These are phyloP conservation scores for Gossypium schwendimanii DNA, from an alignment of 441 rosid genomes.

Conservation along the genomic window DNA sequence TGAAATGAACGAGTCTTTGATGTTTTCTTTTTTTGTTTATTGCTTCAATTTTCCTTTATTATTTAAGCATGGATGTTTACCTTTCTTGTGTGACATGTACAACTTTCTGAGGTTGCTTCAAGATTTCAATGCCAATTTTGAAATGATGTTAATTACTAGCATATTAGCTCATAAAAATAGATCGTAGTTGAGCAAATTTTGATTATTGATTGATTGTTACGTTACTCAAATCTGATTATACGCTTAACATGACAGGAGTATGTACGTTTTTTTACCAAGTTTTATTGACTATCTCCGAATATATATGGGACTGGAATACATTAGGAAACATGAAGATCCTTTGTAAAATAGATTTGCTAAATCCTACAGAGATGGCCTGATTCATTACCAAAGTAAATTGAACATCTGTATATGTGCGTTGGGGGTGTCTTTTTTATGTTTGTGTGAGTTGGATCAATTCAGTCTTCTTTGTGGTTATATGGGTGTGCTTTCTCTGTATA, in stretches of 20 bases:
- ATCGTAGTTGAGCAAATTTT: neutral
- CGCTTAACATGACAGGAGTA: too few relatives aligned
- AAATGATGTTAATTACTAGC: neutral
- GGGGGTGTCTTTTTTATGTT: neutral
- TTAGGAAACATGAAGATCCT: neutral
- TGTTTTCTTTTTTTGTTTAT: neutral
- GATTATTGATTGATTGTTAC: neutral
- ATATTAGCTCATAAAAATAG: neutral
- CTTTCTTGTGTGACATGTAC: neutral
- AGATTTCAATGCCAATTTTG: neutral
- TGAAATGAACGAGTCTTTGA: neutral
- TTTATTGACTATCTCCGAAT: neutral
- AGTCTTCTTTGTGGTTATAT: neutral
- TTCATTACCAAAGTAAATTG: neutral
- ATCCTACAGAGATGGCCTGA: neutral
- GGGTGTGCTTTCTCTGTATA: neutral
- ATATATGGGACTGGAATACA: neutral
- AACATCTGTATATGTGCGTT: neutral
- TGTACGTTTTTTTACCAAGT: neutral
- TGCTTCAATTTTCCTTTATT: neutral
- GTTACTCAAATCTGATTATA: neutral
- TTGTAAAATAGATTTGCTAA: neutral
- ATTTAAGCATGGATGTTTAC: neutral
- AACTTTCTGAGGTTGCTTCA: neutral
- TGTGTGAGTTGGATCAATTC: neutral